These are phyloP conservation scores for Fusarium tuaranense DNA, from an alignment of 2,329 filamentous ascomycete species.

Conservation along the genomic window DNA sequence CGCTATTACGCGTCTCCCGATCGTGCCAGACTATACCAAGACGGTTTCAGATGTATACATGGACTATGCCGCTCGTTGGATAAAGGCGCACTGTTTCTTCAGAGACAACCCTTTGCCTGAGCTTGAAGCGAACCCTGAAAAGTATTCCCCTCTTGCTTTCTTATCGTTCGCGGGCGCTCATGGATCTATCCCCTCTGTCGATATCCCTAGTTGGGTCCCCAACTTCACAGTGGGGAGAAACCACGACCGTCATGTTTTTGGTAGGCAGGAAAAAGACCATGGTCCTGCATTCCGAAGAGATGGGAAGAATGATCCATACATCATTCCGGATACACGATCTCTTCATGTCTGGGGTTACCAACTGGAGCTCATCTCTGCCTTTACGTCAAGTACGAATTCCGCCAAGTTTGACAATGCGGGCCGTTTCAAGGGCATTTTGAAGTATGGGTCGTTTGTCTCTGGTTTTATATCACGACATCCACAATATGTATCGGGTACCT, in stretches of 20 bases:
- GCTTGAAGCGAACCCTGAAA: neutral
- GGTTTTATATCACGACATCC: neutral
- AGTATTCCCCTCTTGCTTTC: neutral
- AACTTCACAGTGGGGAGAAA: neutral
- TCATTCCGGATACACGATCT: neutral
- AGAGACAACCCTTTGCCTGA: neutral
- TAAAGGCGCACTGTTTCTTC: neutral
- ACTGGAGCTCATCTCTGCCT: neutral
- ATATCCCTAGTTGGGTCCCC: neutral
- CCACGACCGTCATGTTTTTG: neutral
- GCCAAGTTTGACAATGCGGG: neutral
- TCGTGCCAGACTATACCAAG: neutral
- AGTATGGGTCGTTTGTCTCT: neutral
- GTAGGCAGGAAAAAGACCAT: neutral
- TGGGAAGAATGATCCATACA: neutral
- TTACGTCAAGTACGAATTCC: neutral
- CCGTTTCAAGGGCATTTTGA: neutral
- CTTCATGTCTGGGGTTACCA: neutral
- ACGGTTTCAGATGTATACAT: neutral
- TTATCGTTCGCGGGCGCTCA: neutral
- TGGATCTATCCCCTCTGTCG: neutral
- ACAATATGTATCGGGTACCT: neutral
- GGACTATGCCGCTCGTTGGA: neutral
- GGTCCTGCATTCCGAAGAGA: neutral
- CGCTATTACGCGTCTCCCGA: neutral